Evolutionary conservation across 352 stramenopile genomes (phyloP).

Genomic region (Thalassiosira ordinaria): DNA sequence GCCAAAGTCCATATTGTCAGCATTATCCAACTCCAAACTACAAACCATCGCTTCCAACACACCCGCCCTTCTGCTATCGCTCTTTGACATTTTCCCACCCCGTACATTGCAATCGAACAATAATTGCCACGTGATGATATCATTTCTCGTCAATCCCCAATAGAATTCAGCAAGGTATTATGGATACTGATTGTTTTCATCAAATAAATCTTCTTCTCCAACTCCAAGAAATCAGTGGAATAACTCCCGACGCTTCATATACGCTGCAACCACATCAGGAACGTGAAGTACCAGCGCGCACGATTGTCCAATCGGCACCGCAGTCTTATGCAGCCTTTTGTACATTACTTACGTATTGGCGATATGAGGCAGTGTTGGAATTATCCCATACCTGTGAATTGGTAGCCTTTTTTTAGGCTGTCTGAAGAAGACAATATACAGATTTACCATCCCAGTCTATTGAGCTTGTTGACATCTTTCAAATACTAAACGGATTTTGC

Average conservation of each 20-base stretch:
- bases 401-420: no score
- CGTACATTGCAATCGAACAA: slow-evolving; percentile 59
- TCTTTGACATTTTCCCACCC: slow-evolving; percentile 41
- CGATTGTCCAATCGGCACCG: slow-evolving; percentile 48
- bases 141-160: slow-evolving; percentile 54
- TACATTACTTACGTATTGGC: slow-evolving; percentile 41
- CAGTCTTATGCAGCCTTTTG: slow-evolving; percentile 10
- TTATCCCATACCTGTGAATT: slow-evolving; percentile 60
- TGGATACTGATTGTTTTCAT: slow-evolving; percentile 23
- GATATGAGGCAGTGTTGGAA: slow-evolving; percentile 20
- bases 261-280: no score
- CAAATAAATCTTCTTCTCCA: no score
- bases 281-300: slow-evolving; percentile 23
- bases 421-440: no score
- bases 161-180: slow-evolving; percentile 37
- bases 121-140: slow-evolving; percentile 65
- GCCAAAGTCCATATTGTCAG: slow-evolving; percentile 41
- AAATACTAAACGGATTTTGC: no score
- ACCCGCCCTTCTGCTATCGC: slow-evolving; percentile 46
- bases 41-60: slow-evolving; percentile 50
- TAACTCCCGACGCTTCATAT: slow-evolving; percentile 35
- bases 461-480: no score
- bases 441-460: no score
- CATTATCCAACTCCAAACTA: slow-evolving; percentile 39
- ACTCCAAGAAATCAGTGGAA: no score